These are phyloP conservation scores for Colletotrichum gigasporum DNA, from an alignment of 2,329 filamentous ascomycete genomes.

Conservation along the genomic window DNA sequence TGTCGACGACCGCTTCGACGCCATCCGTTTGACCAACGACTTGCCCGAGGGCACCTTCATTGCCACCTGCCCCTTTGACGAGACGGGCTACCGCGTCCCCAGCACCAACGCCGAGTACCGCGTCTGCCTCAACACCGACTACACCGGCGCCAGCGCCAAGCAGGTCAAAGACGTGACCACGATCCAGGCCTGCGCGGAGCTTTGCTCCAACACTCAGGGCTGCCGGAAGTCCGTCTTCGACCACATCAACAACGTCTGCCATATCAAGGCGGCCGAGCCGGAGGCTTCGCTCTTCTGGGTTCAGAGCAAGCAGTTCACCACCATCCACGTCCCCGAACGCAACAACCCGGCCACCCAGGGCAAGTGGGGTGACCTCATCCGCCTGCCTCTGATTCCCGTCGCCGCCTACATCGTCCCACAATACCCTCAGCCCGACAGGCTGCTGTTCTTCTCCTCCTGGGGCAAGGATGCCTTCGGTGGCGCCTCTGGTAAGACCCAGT, in stretches of 20 bases:
- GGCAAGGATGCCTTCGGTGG: constrained; percentile 37
- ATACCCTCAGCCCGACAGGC: constrained; percentile 35
- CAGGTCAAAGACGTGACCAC: constrained; percentile 22
- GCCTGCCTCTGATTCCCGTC: constrained; percentile 38
- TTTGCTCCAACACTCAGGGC: constrained; percentile 25
- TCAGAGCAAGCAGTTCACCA: constrained; percentile 31
- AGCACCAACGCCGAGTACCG: constrained; percentile 14
- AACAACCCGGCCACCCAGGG: constrained; percentile 34
- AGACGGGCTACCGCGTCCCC: constrained; percentile 12
- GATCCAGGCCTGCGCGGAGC: constrained; percentile 28
- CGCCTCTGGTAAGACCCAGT: constrained; percentile 33
- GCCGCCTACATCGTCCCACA: constrained; percentile 39
- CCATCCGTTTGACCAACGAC: constrained; percentile 26
- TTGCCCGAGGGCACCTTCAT: constrained; percentile 25
- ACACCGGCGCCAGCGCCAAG: constrained; percentile 21
- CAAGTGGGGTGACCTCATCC: constrained; percentile 37
- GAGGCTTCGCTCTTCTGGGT: constrained; percentile 31
- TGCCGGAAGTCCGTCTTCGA: constrained; percentile 35
- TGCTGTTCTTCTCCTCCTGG: constrained; percentile 39
- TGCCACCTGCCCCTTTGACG: constrained; percentile 25
- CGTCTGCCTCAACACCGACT: constrained; percentile 30
- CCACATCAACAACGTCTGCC: constrained; percentile 33
- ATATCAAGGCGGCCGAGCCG: constrained; percentile 33
- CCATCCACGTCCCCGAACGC: constrained; percentile 36
- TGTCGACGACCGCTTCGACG: constrained; percentile 26